These are phyloP conservation scores for Rhododendron molle DNA, from an alignment of 148 eudicot species.

Conservation along the genomic window DNA sequence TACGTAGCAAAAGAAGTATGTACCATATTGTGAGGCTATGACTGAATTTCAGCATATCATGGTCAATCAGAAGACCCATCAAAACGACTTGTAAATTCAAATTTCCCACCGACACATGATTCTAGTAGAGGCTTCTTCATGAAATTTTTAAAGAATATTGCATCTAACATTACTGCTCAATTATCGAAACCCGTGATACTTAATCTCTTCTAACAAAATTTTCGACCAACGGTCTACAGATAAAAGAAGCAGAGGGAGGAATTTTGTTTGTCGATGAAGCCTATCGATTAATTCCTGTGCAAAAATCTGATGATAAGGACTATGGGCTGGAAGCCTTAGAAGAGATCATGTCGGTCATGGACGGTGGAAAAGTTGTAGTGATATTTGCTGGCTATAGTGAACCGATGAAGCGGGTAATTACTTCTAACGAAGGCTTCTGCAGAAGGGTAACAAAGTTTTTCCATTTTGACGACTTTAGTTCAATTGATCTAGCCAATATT, in stretches of 20 bases:
- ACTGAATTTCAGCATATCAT: neutral
- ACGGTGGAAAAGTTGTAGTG: constrained; percentile 86
- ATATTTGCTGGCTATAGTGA: constrained; percentile 97
- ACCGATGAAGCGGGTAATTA: constrained; percentile 96
- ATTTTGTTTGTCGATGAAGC: constrained; percentile 89
- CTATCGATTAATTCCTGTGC: constrained; percentile 84
- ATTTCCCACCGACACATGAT: neutral
- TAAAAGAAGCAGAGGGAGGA: constrained; percentile 98
- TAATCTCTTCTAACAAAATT: neutral
- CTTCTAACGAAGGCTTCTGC: constrained; percentile 93
- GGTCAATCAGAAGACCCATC: neutral
- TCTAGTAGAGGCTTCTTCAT: neutral
- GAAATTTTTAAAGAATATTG: neutral
- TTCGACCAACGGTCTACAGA: constrained; percentile 29
- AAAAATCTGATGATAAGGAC: constrained; percentile 93
- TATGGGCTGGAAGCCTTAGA: constrained; percentile 96
- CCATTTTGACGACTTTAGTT: constrained; percentile 70
- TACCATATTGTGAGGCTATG: neutral
- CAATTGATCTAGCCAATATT: constrained; percentile 69
- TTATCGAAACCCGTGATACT: neutral
- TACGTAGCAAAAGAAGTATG: neutral
- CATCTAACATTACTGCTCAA: neutral
- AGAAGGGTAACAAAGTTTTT: constrained; percentile 97
- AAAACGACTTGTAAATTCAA: neutral
- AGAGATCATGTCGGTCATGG: constrained; percentile 99